Evolutionary conservation across 2,329 filamentous ascomycete genomes (phyloP), one percentile per base, ranked within the genome.

Genomic region (Colletotrichum cuscutae): DNA sequence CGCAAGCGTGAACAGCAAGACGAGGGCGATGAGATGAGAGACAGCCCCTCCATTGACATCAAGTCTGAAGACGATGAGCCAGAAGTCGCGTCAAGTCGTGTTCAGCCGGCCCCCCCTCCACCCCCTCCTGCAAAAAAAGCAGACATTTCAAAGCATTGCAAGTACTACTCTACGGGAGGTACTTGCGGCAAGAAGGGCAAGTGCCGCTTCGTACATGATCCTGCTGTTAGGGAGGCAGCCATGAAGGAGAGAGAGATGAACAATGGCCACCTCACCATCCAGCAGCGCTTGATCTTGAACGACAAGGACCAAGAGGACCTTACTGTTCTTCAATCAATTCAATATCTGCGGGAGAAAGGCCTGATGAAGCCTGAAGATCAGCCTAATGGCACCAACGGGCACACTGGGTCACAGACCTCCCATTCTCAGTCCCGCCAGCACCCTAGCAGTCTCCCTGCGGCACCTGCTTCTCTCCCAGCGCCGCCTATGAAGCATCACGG

Each of bases 111-210:
- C 76, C 63, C 77, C 80, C 12, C 79, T 75, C 77, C 81, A 74
- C 80, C 88, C 68, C 83, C 88, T 75, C 82, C 88, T 75, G 80
- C 87, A 74, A 86, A 88, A 80, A 86, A 88, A 79, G 90, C 90
- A 62, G 90, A 92, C 77, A 86, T 91, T 54, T 87, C 89, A 63
- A 90, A 89, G 75, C 90, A 92, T 78, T 93, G 91, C 88, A 93
- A 93, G 82, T 93, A 93, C 81, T 93, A 89, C 79, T 91, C 90
- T 52, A 92, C 90, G 65, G 91, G 91, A 76, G 91, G 91, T 73
- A 91, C 86, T 71, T 93, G 91, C 82, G 91, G 90, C 65, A 93
- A 93, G 87, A 92, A 92, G 88, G 89, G 90, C 89, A 92, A 92
- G 90, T 93, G 91, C 85, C 91, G 91, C 83, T 93, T 93, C 82